Conservation (phyloP, 2,329 filamentous ascomycete species). For the Botrytis squamosa region DNA sequence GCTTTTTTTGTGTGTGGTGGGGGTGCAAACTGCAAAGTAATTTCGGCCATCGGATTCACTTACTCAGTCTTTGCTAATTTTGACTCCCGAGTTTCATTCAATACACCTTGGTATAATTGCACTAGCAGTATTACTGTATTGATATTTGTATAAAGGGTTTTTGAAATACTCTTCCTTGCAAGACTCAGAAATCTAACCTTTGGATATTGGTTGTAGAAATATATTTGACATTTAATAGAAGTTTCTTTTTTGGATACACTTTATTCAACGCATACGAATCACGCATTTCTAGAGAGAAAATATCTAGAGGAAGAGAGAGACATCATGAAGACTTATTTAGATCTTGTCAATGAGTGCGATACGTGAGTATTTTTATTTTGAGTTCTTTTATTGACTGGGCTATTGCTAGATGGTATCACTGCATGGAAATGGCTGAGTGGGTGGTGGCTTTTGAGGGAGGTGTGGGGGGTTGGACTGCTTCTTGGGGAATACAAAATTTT, state of each 20-base stretch:
- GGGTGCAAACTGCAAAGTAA: neutral
- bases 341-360: constrained; percentile 55
- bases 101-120: constrained; percentile 1
- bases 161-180: no score
- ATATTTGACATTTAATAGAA: neutral
- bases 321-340: constrained; percentile 45
- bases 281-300: neutral
- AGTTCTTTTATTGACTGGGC: neutral
- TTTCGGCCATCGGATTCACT: neutral
- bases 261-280: neutral
- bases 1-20: neutral
- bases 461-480: neutral
- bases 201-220: neutral
- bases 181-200: neutral
- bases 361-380: constrained; percentile 44
- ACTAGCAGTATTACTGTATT: neutral
- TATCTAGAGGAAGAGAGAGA: neutral
- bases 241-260: neutral
- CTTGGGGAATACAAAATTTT: neutral
- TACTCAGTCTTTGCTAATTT: neutral
- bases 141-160: neutral
- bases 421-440: neutral
- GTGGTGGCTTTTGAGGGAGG: neutral
- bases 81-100: constrained; percentile 6
- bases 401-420: neutral